These are phyloP conservation scores for Trichophyton verrucosum DNA, from an alignment of 2,329 filamentous ascomycete genomes.

Conservation along the genomic window DNA sequence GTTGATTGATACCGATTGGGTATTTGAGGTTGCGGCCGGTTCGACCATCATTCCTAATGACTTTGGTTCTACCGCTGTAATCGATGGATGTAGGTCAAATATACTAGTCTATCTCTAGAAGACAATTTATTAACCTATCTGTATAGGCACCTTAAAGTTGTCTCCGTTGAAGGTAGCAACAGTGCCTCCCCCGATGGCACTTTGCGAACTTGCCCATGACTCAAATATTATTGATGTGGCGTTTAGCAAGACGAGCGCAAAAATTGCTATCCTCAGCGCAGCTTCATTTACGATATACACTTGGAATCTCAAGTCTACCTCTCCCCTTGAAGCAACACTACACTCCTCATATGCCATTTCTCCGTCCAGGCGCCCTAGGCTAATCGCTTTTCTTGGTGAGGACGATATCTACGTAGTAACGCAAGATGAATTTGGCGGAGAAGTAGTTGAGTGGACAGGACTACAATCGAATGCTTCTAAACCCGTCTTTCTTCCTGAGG, in stretches of 20 bases:
- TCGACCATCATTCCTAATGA: constrained; percentile 61
- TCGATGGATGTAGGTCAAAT: constrained; percentile 56
- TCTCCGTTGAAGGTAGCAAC: constrained; percentile 77
- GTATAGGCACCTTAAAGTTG: constrained; percentile 54
- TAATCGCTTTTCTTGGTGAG: constrained; percentile 37
- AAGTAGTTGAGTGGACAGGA: constrained; percentile 23
- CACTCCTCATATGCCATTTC: constrained; percentile 28
- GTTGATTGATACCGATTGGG: constrained; percentile 53
- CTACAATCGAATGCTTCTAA: constrained; percentile 24
- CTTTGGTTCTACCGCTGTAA: constrained; percentile 64
- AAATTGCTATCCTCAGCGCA: constrained; percentile 61
- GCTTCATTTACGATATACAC: constrained; percentile 55
- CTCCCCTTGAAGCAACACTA: constrained; percentile 27
- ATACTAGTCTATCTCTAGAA: background rate
- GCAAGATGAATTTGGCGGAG: constrained; percentile 21
- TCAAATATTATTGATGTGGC: constrained; percentile 60
- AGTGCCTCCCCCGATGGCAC: constrained; percentile 83
- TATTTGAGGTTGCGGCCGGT: constrained; percentile 56
- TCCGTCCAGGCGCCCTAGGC: constrained; percentile 26
- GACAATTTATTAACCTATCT: constrained; percentile 16
- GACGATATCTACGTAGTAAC: constrained; percentile 34
- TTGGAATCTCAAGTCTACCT: constrained; percentile 46
- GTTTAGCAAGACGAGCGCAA: constrained; percentile 52
- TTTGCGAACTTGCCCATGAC: constrained; percentile 56
- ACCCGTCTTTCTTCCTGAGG: constrained; percentile 21